Evolutionary conservation across 1,284 basidiomycete genomes (phyloP).

Genomic region (Tylopilus orsonianus): DNA sequence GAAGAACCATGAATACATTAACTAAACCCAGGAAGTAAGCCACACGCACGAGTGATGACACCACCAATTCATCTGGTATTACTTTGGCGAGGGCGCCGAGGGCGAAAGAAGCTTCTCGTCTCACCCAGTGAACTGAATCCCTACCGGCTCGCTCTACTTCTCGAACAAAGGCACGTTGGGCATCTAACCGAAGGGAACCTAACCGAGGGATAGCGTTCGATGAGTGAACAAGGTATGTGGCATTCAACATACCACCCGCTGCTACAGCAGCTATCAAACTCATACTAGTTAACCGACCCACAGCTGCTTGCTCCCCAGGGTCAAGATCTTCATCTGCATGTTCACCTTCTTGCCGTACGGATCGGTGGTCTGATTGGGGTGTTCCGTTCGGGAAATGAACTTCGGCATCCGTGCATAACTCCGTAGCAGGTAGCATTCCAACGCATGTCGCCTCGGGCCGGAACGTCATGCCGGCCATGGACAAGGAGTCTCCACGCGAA

Average conservation of each 20-base stretch:
- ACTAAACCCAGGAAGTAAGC: conserved; percentile 9
- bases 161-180: conserved; percentile 69
- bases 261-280: conserved; percentile 87
- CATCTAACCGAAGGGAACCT: conserved; percentile 66
- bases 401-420: conserved; percentile 11
- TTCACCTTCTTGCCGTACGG: conserved; percentile 17
- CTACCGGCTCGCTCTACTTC: conserved; percentile 80
- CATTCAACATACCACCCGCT: conserved; percentile 57
- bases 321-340: conserved; percentile 36
- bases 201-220: conserved; percentile 10
- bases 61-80: conserved; percentile 70
- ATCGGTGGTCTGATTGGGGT: conserved; percentile 15
- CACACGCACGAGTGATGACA: conserved; percentile 58
- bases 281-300: conserved; percentile 90
- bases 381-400: conserved; percentile 14
- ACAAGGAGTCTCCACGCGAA: conserved; percentile 15
- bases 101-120: conserved; percentile 89
- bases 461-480: conserved; percentile 11
- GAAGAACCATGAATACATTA: conserved; percentile 3
- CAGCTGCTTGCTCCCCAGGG: conserved; percentile 67
- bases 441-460: conserved; percentile 21
- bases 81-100: conserved; percentile 87
- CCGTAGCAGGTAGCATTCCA: conserved; percentile 8
- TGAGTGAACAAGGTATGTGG: conserved; percentile 2
- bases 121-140: conserved; percentile 82